Percentiles rank a stretch among this genome's conserved stretches.
These are phyloP conservation scores for Cephaloascus albidus DNA, from an alignment of 805 yeast species.

Conservation along the genomic window DNA sequence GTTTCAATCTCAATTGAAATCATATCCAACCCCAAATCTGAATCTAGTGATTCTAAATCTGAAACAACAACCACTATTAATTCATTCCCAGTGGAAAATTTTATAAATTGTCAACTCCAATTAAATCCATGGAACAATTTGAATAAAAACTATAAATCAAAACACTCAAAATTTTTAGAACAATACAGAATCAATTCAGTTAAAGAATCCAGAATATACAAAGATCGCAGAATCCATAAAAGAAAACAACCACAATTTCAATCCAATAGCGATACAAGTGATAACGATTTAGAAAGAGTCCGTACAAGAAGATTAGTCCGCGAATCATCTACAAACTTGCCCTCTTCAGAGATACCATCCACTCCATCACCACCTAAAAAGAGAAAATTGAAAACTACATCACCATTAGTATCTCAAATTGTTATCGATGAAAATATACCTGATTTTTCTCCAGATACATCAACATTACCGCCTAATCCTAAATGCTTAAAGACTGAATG, in stretches of 20 bases:
- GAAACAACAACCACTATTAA: constrained; percentile 3
- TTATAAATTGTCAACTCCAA: constrained; percentile 33
- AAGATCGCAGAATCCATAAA: constrained; percentile 5
- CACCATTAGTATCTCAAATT: constrained; percentile 32
- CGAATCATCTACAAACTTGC: constrained; percentile 15
- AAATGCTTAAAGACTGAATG: constrained; percentile 85
- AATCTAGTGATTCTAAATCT: constrained; percentile 7
- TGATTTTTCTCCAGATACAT: constrained; percentile 70
- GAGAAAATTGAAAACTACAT: constrained; percentile 29
- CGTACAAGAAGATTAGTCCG: constrained; percentile 51
- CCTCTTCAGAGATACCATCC: constrained; percentile 4
- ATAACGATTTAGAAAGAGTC: constrained; percentile 36
- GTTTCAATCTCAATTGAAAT: constrained; percentile 2
- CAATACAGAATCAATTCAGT: constrained; percentile 15
- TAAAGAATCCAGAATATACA: constrained; percentile 5
- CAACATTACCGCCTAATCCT: constrained; percentile 57
- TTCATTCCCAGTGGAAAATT: constrained; percentile 40
- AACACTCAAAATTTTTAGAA: constrained; percentile 42
- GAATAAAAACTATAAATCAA: constrained; percentile 33
- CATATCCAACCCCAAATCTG: constrained; percentile 11
- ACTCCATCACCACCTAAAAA: constrained; percentile 29
- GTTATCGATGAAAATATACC: constrained; percentile 63
- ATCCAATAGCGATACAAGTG: constrained; percentile 16
- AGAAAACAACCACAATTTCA: constrained; percentile 13
- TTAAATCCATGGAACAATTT: constrained; percentile 44